These are phyloP conservation scores for Pseudodiploospora longispora DNA, from an alignment of 2,329 filamentous ascomycete genomes.

Conservation along the genomic window DNA sequence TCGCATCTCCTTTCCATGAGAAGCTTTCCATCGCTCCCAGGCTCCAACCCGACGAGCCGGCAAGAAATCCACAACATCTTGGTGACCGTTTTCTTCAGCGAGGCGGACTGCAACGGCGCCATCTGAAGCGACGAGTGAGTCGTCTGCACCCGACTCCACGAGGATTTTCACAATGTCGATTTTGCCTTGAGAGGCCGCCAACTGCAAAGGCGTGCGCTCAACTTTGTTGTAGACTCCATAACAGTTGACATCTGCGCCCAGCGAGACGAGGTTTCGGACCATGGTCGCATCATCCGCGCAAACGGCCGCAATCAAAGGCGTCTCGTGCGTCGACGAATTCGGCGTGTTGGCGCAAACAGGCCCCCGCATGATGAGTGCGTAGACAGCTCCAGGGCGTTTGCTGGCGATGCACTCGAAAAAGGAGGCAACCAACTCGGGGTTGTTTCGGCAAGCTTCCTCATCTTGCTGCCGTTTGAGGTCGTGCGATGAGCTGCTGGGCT, in stretches of 20 bases:
- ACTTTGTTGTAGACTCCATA: constrained; percentile 12
- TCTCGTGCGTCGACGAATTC: constrained; percentile 1
- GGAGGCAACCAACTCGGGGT: neutral
- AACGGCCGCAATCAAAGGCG: constrained; percentile 3
- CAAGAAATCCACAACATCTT: constrained; percentile 35
- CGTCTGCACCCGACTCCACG: constrained; percentile 32
- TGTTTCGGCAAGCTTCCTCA: neutral
- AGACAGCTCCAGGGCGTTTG: neutral
- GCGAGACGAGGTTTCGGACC: constrained; percentile 6
- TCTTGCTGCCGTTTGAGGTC: neutral
- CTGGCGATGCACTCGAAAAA: constrained; percentile 1
- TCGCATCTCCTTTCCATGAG: constrained; percentile 21
- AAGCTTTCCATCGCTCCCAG: constrained; percentile 27
- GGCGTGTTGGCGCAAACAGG: neutral
- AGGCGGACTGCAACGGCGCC: constrained; percentile 38
- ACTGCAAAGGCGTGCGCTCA: constrained; percentile 35
- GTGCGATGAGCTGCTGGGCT: neutral
- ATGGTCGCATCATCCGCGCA: neutral
- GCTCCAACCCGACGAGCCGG: constrained; percentile 30
- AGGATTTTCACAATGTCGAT: constrained; percentile 33
- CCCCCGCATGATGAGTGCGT: neutral
- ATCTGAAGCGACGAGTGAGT: constrained; percentile 35
- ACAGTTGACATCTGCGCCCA: constrained; percentile 27
- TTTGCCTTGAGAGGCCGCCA: constrained; percentile 32
- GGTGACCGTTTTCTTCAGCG: constrained; percentile 31